Evolutionary conservation across 2,329 filamentous ascomycete genomes (phyloP).

Genomic region (Gnomoniopsis sp.): DNA sequence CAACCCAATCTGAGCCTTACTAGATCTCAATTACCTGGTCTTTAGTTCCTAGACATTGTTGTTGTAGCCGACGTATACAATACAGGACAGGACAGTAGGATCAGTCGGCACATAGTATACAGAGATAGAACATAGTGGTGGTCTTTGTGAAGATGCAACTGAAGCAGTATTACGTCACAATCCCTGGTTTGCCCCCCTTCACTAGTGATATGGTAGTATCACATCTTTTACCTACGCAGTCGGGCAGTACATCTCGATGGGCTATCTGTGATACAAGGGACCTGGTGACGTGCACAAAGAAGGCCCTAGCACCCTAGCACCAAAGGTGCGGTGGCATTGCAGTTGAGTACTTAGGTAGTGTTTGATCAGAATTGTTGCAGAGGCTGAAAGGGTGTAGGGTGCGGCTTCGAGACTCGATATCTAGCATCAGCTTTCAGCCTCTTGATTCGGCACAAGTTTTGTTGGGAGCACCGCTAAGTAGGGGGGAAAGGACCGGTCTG

Average conservation of each 20-base stretch:
- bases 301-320: no score
- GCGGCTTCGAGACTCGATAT: not conserved
- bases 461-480: no score
- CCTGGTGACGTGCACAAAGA: not conserved
- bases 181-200: not conserved
- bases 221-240: no score
- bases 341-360: not conserved
- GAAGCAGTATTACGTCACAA: slow-evolving; percentile 9
- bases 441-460: not conserved
- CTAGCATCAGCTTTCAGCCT: not conserved
- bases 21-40: no score
- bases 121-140: not conserved
- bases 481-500: no score
- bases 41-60: no score
- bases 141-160: not conserved
- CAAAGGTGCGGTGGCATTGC: not conserved
- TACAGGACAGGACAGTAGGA: no score
- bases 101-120: not conserved
- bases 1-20: no score
- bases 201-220: not conserved
- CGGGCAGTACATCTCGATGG: no score
- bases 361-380: not conserved
- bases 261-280: no score
- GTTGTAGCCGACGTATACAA: no score
- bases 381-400: not conserved